Conservation (phyloP, 2,329 filamentous ascomycete genomes). For the Ceratocystiopsis sp. region DNA sequence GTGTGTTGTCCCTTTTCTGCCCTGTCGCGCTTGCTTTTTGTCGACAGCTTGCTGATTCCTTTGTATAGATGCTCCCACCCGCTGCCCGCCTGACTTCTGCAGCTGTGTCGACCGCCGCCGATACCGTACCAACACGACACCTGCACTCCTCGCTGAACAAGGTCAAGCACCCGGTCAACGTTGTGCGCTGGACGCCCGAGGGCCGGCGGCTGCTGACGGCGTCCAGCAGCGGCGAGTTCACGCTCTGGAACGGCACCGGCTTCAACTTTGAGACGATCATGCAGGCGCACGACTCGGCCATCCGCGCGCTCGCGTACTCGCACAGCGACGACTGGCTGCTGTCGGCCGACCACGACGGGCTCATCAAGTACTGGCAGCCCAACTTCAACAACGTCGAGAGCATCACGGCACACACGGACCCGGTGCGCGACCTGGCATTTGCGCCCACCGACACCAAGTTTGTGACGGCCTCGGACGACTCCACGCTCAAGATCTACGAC, state of each 20-base stretch:
- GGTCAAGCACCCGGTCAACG: constrained; percentile 91
- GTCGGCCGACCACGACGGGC: constrained; percentile 84
- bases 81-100: constrained; percentile 35
- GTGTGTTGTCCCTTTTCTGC: constrained; percentile 29
- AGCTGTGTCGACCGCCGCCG: constrained; percentile 49
- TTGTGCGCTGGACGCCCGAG: constrained; percentile 95
- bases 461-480: constrained; percentile 88
- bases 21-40: background rate
- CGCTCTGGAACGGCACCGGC: constrained; percentile 93
- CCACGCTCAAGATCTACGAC: constrained; percentile 86
- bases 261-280: constrained; percentile 99
- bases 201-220: constrained; percentile 81
- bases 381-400: constrained; percentile 99
- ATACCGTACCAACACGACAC: constrained; percentile 86
- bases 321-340: constrained; percentile 95
- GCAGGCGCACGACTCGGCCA: constrained; percentile 85
- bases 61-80: constrained; percentile 70
- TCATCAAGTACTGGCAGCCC: constrained; percentile 97
- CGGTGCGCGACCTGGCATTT: constrained; percentile 82
- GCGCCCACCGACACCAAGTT: constrained; percentile 92
- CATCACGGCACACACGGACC: constrained; percentile 77
- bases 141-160: constrained; percentile 98
- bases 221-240: constrained; percentile 94
- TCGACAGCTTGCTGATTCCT: background rate
- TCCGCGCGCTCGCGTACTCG: constrained; percentile 71